Evolutionary conservation across 768 basidiomycete genomes (phyloP).

Genomic region (Boletus reticuloceps): DNA sequence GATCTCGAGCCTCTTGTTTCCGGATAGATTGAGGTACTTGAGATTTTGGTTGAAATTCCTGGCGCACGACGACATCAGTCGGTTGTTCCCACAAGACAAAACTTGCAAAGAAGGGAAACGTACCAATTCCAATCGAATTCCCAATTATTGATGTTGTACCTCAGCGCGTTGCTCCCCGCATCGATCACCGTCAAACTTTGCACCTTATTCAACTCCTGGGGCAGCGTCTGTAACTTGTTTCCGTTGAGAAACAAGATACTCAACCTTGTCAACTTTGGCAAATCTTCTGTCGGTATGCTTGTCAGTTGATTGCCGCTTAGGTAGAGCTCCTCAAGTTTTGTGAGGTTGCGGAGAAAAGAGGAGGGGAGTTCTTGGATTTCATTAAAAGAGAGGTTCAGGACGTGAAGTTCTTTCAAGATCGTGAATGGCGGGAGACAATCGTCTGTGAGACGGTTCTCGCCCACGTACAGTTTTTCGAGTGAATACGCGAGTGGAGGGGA

Average conservation of each 20-base stretch:
- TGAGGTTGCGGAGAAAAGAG: slow-evolving; percentile 69
- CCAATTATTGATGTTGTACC: slow-evolving; percentile 98
- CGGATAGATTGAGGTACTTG: slow-evolving; percentile 93
- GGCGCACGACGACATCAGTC: slow-evolving; percentile 1
- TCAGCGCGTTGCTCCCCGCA: slow-evolving; percentile 89
- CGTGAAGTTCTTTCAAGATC: slow-evolving; percentile 69
- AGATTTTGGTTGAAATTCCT: slow-evolving; percentile 98
- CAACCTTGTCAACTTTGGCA: slow-evolving; percentile 67
- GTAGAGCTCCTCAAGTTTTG: slow-evolving; percentile 80
- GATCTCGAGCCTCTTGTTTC: slow-evolving; percentile 95
- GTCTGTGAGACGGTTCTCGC: slow-evolving; percentile 85
- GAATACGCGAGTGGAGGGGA: slow-evolving; percentile 65
- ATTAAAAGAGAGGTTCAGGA: slow-evolving; percentile 94
- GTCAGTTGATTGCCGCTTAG: slow-evolving; percentile 94
- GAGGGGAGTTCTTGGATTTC: slow-evolving; percentile 86
- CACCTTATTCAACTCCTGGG: slow-evolving; percentile 85
- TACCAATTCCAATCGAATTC: slow-evolving; percentile 99
- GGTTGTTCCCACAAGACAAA: background rate
- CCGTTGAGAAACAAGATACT: slow-evolving; percentile 86
- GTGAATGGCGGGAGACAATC: slow-evolving; percentile 74
- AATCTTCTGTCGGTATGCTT: slow-evolving; percentile 84
- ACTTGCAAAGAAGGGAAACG: slow-evolving; percentile 14
- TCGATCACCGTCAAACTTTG: slow-evolving; percentile 78
- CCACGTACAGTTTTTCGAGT: slow-evolving; percentile 78
- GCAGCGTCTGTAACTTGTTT: slow-evolving; percentile 89